These are phyloP conservation scores for Rhexocercosporidium sp. DNA, from an alignment of 2,329 filamentous ascomycete species.

Conservation along the genomic window DNA sequence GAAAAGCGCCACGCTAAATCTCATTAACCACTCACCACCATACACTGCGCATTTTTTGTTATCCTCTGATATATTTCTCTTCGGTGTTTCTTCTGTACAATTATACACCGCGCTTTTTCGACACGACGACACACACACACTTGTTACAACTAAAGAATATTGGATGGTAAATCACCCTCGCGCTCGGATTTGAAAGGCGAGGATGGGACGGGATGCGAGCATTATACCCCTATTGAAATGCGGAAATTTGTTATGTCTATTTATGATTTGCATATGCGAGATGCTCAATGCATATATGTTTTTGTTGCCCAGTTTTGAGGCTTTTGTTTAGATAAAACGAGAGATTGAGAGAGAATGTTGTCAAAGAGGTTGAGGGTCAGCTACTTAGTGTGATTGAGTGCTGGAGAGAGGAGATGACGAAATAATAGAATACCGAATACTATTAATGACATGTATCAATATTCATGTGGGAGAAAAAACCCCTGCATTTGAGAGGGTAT, in stretches of 20 bases:
- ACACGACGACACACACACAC: neutral
- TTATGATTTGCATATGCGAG: neutral
- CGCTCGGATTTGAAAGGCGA: no score
- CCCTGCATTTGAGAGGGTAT: neutral
- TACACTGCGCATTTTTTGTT: neutral
- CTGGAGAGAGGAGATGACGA: neutral
- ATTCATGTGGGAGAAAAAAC: neutral
- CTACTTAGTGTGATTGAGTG: neutral
- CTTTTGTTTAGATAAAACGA: slow-evolving; percentile 8
- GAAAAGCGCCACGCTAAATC: slow-evolving; percentile 3
- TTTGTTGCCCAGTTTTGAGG: neutral
- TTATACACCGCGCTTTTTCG: neutral
- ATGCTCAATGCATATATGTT: no score
- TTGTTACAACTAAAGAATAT: neutral
- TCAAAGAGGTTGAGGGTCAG: neutral
- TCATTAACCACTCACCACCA: neutral
- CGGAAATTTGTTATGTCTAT: neutral
- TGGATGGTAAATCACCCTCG: neutral
- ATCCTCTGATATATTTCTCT: neutral
- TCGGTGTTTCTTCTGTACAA: neutral
- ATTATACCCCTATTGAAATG: slow-evolving; percentile 24
- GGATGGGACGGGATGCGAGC: slow-evolving; percentile 1
- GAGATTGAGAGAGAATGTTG: neutral
- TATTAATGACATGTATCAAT: neutral
- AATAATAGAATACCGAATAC: neutral